Base-by-base conservation (phyloP, 371 early-diverging fungal genomes). In the Circinella minor region DNA sequence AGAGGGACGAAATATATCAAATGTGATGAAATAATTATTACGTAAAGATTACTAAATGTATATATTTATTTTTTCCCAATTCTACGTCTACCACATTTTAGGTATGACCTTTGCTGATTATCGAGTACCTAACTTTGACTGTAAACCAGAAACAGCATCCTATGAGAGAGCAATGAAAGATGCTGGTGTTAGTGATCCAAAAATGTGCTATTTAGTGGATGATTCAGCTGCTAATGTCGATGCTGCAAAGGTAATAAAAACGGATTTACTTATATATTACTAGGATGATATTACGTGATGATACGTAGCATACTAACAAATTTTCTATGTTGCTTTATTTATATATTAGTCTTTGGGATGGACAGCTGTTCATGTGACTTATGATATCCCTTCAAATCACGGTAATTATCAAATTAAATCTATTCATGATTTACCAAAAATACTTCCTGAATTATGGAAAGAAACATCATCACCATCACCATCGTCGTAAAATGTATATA, bases 41-140 rank as follows among this genome's bases (percentile, higher is more conserved):
- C n/a, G n/a, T n/a, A n/a, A n/a, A 27, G 27, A 27, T 27, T 27
- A 27, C 27, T 27, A 27, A 27, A 27, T 27, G 27, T 27, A 27
- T 27, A 27, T 27, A 27, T 27, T 27, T 27, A 27, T 27, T 27
- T 27, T 27, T 27, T 27, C 1, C 0, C 27, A 27, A 59, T 34
- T 13, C 9, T 47, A 15, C 27, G 27, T 27, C 27, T 47, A 59
- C 5, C 17, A 36, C 13, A 0, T 61, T 43, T 5, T 54, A 60
- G 77, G 77, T 11, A 74, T 95, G 63, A 93, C 93, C 4, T 94
- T 84, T 72, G 92, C 93, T 67, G 89, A 94, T 69, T 95, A 95
- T 74, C 47, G 74, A 14, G 81, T 85, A 36, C 89, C 89, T 8
- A 70, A 90, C 67, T 94, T 94, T 71, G 76, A 80, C 14, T 95